These are phyloP conservation scores for Diddensiella caesifluorescens DNA, from an alignment of 805 yeast genomes.

Conservation along the genomic window DNA sequence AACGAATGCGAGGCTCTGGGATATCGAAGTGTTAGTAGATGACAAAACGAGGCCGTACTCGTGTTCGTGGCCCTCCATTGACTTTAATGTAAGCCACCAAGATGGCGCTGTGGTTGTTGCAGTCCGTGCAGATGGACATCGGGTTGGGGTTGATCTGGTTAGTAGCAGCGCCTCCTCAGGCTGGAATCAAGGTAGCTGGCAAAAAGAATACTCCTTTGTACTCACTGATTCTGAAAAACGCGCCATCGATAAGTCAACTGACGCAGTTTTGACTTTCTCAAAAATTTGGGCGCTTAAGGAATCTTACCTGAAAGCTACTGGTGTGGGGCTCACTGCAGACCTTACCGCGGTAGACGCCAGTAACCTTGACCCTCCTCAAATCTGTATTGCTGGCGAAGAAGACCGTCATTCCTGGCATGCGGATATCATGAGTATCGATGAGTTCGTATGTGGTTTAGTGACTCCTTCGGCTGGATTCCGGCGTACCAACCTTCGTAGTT, in stretches of 20 bases:
- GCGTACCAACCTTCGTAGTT: too few relatives aligned
- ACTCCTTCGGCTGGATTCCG: too few relatives aligned
- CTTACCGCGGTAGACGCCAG: too few relatives aligned
- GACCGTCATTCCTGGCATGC: too few relatives aligned
- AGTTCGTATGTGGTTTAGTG: too few relatives aligned
- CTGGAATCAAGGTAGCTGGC: background rate
- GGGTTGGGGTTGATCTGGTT: slow-evolving; percentile 9
- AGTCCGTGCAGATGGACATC: slow-evolving; percentile 1
- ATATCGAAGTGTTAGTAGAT: background rate
- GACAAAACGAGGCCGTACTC: too few relatives aligned
- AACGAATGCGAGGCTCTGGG: slow-evolving; percentile 23
- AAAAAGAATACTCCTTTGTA: background rate
- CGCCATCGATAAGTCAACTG: slow-evolving; percentile 1
- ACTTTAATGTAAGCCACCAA: slow-evolving; percentile 42
- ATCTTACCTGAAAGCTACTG: slow-evolving; percentile 61
- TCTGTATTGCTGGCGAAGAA: too few relatives aligned
- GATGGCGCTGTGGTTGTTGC: slow-evolving; percentile 2
- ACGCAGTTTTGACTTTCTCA: slow-evolving; percentile 11
- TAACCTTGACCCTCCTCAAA: too few relatives aligned
- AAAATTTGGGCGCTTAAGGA: slow-evolving; percentile 79
- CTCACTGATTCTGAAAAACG: slow-evolving; percentile 1
- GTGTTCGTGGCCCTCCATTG: slow-evolving; percentile 28
- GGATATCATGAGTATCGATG: too few relatives aligned
- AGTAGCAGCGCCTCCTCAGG: background rate
- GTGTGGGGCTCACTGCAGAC: slow-evolving; percentile 42